Evolutionary conservation across 129 eudicot genomes (phyloP).

Genomic region (Artemisia tridentata): DNA sequence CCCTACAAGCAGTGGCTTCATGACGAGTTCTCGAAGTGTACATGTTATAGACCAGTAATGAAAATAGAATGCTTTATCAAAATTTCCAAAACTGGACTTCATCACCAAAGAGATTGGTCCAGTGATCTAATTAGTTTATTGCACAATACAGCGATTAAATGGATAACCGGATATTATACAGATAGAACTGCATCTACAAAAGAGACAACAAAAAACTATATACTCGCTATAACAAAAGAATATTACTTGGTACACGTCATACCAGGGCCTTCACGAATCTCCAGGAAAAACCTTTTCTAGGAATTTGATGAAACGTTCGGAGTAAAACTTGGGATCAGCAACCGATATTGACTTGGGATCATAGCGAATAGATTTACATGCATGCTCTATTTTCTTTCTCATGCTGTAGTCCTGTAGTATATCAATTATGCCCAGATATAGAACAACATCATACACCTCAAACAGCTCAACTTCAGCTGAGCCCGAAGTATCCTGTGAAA

Average conservation of each 20-base stretch:
- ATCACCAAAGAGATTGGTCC: background rate
- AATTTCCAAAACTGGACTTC: background rate
- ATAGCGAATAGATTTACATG: conserved; percentile 56
- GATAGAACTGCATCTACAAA: conserved; percentile 18
- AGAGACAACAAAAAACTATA: conserved; percentile 19
- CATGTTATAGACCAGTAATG: too few species aligned
- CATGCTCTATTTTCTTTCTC: conserved; percentile 82
- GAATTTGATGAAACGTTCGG: conserved; percentile 71
- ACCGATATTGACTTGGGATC: conserved; percentile 83
- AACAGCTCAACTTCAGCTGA: conserved; percentile 80
- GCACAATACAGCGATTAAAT: conserved; percentile 17
- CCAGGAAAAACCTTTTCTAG: conserved; percentile 65
- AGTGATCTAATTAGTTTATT: conserved; percentile 10
- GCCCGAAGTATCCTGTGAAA: conserved; percentile 42
- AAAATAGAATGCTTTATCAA: background rate
- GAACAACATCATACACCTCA: conserved; percentile 89
- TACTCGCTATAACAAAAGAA: conserved; percentile 18
- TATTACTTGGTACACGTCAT: conserved; percentile 1
- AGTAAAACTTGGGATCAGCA: conserved; percentile 65
- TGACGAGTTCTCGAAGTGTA: too few species aligned
- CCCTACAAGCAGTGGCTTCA: too few species aligned
- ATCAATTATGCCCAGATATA: conserved; percentile 89
- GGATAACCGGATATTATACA: conserved; percentile 24
- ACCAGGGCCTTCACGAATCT: conserved; percentile 34
- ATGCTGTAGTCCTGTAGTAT: conserved; percentile 84